A percentile compares a stretch with the other conserved stretches of the same genome.
These are phyloP conservation scores for Clarireedia homoeocarpa DNA, from an alignment of 2,329 filamentous ascomycete genomes.

Conservation along the genomic window DNA sequence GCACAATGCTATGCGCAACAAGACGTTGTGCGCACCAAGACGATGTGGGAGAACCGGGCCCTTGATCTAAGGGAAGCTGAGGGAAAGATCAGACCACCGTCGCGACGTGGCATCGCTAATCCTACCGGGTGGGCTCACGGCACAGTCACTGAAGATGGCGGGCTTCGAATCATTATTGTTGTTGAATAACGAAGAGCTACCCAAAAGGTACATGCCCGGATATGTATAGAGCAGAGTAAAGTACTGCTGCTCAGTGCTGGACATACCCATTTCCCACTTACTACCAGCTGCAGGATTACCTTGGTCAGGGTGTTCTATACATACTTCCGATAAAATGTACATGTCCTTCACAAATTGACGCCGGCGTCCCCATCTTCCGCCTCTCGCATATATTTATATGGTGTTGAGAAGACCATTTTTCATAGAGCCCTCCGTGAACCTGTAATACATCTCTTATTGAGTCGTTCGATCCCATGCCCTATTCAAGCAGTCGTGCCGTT, in stretches of 20 bases:
- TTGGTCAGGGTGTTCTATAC: not conserved
- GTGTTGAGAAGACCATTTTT: not conserved
- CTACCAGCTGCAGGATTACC: not conserved
- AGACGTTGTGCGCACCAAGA: not conserved
- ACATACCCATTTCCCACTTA: not conserved
- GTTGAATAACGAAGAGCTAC: no score
- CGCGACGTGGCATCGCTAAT: no score
- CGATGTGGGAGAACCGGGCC: not conserved
- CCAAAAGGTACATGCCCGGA: no score
- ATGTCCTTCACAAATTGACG: not conserved
- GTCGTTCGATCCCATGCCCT: conserved; percentile 8
- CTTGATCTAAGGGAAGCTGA: no score
- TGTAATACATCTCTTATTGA: not conserved
- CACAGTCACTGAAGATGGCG: no score
- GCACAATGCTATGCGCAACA: not conserved
- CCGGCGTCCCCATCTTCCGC: not conserved
- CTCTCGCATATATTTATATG: not conserved
- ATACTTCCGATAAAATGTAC: not conserved
- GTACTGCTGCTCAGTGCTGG: not conserved
- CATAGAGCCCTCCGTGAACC: not conserved
- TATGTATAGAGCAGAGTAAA: not conserved
- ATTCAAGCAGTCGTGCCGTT: conserved; percentile 27
- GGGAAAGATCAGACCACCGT: no score
- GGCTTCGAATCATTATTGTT: no score
- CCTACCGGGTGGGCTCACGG: no score